Evolutionary conservation across 129 eudicot genomes (phyloP).

Genomic region (Pseudognaphalium luteoalbum): DNA sequence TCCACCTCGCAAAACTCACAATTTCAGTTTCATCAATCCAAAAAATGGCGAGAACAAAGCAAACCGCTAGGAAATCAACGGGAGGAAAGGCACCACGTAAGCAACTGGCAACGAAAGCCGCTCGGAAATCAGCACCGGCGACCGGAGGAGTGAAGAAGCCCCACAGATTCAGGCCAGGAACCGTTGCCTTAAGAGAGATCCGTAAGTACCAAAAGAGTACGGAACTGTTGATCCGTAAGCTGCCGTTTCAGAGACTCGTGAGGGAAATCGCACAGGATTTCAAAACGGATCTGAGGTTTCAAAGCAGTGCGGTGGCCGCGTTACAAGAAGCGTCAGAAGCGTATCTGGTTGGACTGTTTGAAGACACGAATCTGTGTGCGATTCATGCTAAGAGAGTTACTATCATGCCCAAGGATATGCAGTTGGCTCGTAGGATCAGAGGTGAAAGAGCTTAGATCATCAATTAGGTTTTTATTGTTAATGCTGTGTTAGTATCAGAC

Average conservation of each 20-base stretch:
- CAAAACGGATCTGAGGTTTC: slow-evolving; percentile 48
- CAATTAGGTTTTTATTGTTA: not conserved
- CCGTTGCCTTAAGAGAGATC: slow-evolving; percentile 43
- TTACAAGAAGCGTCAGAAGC: slow-evolving; percentile 44
- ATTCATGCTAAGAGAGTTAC: slow-evolving; percentile 54
- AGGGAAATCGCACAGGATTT: slow-evolving; percentile 49
- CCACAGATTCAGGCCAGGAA: slow-evolving; percentile 49
- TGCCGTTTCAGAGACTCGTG: slow-evolving; percentile 49
- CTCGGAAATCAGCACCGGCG: slow-evolving; percentile 49
- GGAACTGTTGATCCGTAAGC: slow-evolving; percentile 44
- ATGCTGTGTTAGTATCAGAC: not conserved
- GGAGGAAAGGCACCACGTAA: slow-evolving; percentile 56
- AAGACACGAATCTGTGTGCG: slow-evolving; percentile 44
- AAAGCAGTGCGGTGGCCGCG: slow-evolving; percentile 40
- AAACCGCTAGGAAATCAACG: slow-evolving; percentile 50
- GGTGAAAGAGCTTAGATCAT: slow-evolving; percentile 47
- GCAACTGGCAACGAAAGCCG: slow-evolving; percentile 51
- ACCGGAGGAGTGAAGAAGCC: slow-evolving; percentile 58
- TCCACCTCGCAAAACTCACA: not conserved
- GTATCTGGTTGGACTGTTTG: slow-evolving; percentile 38
- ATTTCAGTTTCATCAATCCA: not conserved
- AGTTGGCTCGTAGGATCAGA: slow-evolving; percentile 51
- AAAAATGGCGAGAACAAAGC: slow-evolving; percentile 56
- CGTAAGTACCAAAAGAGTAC: slow-evolving; percentile 52
- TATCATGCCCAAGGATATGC: slow-evolving; percentile 55